Evolutionary conservation across 805 yeast genomes (phyloP).

Genomic region (Ogataea pini): DNA sequence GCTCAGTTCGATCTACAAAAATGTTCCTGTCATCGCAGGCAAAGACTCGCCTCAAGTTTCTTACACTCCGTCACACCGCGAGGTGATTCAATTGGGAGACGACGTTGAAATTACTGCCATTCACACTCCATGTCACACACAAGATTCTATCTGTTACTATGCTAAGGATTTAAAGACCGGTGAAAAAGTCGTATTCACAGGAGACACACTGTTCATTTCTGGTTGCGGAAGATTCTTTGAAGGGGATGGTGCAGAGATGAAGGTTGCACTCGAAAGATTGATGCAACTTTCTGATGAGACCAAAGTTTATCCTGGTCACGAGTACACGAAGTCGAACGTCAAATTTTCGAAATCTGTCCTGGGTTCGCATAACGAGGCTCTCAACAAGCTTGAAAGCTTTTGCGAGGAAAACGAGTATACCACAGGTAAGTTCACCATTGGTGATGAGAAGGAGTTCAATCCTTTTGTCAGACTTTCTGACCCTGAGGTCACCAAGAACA

Average conservation of each 20-base stretch:
- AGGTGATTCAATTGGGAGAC: conserved; percentile 62
- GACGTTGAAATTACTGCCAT: conserved; percentile 70
- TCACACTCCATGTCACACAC: conserved; percentile 98
- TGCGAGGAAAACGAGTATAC: conserved; percentile 61
- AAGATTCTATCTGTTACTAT: conserved; percentile 89
- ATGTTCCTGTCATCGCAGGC: conserved; percentile 78
- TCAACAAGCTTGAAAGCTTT: conserved; percentile 54
- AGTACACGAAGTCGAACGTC: conserved; percentile 83
- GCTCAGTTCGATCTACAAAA: conserved; percentile 36
- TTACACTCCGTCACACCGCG: conserved; percentile 66
- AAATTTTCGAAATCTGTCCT: conserved; percentile 72
- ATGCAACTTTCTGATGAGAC: conserved; percentile 69
- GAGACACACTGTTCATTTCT: conserved; percentile 90
- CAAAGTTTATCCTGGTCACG: conserved; percentile 90
- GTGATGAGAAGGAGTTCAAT: conserved; percentile 78
- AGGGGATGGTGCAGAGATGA: conserved; percentile 84
- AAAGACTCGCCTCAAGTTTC: conserved; percentile 74
- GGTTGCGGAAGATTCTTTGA: conserved; percentile 98
- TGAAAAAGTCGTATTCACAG: conserved; percentile 83
- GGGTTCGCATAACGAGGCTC: conserved; percentile 46
- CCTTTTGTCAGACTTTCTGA: conserved; percentile 87
- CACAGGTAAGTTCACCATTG: conserved; percentile 84
- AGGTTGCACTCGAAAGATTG: conserved; percentile 60
- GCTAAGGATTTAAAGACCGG: conserved; percentile 63
- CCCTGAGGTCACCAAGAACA: conserved; percentile 56